Evolutionary conservation across 2,329 filamentous ascomycete genomes (phyloP).

Genomic region (Aspergillus fischeri): DNA sequence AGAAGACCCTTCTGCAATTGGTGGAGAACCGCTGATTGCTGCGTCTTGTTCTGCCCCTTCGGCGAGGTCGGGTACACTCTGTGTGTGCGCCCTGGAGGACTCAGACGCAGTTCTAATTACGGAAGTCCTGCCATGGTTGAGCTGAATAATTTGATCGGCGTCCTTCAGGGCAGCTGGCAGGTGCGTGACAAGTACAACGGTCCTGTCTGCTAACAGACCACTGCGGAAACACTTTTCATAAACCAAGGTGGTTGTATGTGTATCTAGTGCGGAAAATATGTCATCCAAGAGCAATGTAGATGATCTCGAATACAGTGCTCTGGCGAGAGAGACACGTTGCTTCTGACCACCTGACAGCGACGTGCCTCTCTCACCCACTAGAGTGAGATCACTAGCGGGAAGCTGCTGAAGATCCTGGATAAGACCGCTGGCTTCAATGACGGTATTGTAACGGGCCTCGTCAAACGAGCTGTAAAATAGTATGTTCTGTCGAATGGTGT

Average conservation of each 20-base stretch:
- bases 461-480: conserved; percentile 58
- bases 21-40: background rate
- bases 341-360: conserved; percentile 62
- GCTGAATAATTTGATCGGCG: conserved; percentile 15
- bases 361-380: conserved; percentile 60
- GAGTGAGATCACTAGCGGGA: conserved; percentile 54
- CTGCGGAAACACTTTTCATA: conserved; percentile 58
- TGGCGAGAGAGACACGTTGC: conserved; percentile 56
- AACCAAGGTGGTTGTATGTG: conserved; percentile 54
- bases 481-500: conserved; percentile 63
- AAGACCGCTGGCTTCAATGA: conserved; percentile 59
- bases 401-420: conserved; percentile 55
- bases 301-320: conserved; percentile 56
- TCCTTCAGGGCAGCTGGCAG: conserved; percentile 21
- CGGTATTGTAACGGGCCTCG: conserved; percentile 52
- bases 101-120: conserved; percentile 7
- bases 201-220: conserved; percentile 52
- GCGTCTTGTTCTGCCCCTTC: conserved; percentile 3
- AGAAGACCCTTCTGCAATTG: conserved; percentile 3
- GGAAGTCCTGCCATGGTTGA: conserved; percentile 17
- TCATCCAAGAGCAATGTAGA: conserved; percentile 56
- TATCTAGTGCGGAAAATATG: conserved; percentile 57
- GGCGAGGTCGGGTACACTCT: conserved; percentile 3
- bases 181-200: conserved; percentile 56
- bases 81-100: background rate